A percentile compares a stretch with the other conserved stretches of the same genome.
These are phyloP conservation scores for Pestalotiopsis sp. DNA, from an alignment of 2,329 filamentous ascomycete genomes.

Conservation along the genomic window DNA sequence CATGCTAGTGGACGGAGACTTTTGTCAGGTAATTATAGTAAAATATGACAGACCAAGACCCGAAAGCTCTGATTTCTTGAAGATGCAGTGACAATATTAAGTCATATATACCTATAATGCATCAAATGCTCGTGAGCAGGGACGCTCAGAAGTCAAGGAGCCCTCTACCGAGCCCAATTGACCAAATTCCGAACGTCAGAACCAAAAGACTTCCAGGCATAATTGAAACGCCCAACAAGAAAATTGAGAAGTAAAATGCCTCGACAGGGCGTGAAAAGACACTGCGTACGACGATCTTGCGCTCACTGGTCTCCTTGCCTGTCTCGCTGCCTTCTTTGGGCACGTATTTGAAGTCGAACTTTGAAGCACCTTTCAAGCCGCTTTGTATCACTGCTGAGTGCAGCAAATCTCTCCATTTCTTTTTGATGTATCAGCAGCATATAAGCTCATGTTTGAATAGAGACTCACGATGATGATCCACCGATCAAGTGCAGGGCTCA, in stretches of 20 bases:
- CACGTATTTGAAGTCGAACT: slow-evolving; percentile 36
- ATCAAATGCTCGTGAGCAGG: no score
- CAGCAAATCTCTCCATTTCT: slow-evolving; percentile 22
- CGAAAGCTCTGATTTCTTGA: no score
- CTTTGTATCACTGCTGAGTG: slow-evolving; percentile 32
- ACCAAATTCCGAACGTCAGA: not conserved
- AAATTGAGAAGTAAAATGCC: slow-evolving; percentile 25
- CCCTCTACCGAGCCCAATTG: not conserved
- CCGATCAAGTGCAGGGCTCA: slow-evolving; percentile 27
- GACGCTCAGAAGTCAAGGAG: no score
- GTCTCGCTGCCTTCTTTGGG: slow-evolving; percentile 24
- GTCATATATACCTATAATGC: no score
- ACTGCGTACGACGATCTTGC: slow-evolving; percentile 15
- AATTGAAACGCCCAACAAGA: slow-evolving; percentile 20
- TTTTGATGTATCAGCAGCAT: not conserved
- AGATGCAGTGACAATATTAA: no score
- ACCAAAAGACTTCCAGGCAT: not conserved
- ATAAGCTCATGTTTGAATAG: not conserved
- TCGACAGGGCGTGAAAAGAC: slow-evolving; percentile 27
- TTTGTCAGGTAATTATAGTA: no score
- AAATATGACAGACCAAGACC: no score
- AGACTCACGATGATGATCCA: slow-evolving; percentile 24
- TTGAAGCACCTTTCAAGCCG: slow-evolving; percentile 29
- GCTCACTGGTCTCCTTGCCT: slow-evolving; percentile 23
- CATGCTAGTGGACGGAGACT: no score